phyloP scores from a whole-genome alignment of 768 basidiomycete genomes.

The Hemileccinum impolitum region DNA sequence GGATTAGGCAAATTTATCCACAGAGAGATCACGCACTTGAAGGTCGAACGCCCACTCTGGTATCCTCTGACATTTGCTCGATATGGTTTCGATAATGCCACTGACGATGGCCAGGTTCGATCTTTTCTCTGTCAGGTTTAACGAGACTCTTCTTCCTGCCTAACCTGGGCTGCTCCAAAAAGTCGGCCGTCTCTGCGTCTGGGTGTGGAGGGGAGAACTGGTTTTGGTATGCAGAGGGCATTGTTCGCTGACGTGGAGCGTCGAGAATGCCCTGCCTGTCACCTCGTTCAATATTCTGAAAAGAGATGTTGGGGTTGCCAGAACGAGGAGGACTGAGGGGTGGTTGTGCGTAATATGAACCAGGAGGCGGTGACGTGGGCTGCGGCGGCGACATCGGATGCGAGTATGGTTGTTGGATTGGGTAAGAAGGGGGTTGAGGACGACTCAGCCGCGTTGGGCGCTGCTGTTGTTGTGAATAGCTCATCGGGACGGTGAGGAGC shows the following conservation, averaged over 20 bases:
- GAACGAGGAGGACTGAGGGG: conserved; percentile 16
- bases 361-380: conserved; percentile 14
- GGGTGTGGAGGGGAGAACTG: conserved; percentile 40
- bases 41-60: conserved; percentile 70
- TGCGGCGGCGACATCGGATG: conserved; percentile 21
- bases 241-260: conserved; percentile 45
- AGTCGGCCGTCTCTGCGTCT: conserved; percentile 31
- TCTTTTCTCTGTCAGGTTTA: conserved; percentile 90
- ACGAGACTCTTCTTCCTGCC: conserved; percentile 90
- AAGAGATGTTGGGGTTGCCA: conserved; percentile 52
- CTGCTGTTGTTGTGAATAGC: conserved; percentile 42
- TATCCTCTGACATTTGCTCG: conserved; percentile 69
- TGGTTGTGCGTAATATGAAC: conserved; percentile 17
- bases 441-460: conserved; percentile 29
- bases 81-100: conserved; percentile 94
- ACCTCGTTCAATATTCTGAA: conserved; percentile 66
- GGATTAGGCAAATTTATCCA: conserved; percentile 1
- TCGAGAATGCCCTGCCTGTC: conserved; percentile 61
- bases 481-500: conserved; percentile 13
- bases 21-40: conserved; percentile 60
- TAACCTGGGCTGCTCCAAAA: conserved; percentile 50
- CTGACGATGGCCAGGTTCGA: conserved; percentile 89
- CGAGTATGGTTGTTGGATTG: conserved; percentile 22
- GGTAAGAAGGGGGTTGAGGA: conserved; percentile 39
- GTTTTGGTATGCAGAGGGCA: conserved; percentile 45